Base-by-base conservation (phyloP, 306 rosid species). In the Potentilla sterilis region DNA sequence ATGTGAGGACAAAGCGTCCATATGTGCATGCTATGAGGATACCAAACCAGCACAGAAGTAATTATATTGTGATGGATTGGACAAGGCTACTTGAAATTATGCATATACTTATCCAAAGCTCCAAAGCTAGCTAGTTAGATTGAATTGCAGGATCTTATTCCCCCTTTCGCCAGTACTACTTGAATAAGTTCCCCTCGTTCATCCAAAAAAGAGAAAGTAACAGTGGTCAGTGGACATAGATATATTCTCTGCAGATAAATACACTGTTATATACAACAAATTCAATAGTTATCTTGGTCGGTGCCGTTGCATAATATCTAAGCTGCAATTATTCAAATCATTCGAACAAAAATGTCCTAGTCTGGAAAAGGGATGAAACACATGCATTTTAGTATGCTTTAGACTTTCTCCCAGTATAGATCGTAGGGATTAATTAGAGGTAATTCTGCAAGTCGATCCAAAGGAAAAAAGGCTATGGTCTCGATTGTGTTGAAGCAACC, bases 1-100 rank as follows among this genome's bases (percentile, higher is more conserved):
- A 59, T 35, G 70, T 48, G 59, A 73, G 22, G 62, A 81, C 72
- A 81, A 37, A 67, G 48, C 63, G 58, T 15, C 28, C 58, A n/a
- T 34, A 48, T 11, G 37, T 66, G 16, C 73, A 73, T 68, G 72
- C 49, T 40, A 41, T 15, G 19, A 67, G 55, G 51, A 81, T 72
- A 21, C 69, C 75, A 73, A 67, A 73, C 79, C 51, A 76, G 46
- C 21, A 15, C 14, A 24, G 61, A 22, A 74, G 7, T 43, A n/a
- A 32, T 14, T 35, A 70, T 46, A 70, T 19, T 9, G 35, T n/a
- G 37, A 70, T 12, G 16, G 58, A 37, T 48, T 41, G 22, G 10
- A 54, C 37, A 67, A 54, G 35, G 32, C 67, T 51, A 19, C 67
- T 41, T 42, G 7, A 58, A 58, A 58, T 55, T 19, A 73, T 57